Evolutionary conservation across 1,139 yeast species (phyloP).

Genomic region (Sugiyamaella paludigena): DNA sequence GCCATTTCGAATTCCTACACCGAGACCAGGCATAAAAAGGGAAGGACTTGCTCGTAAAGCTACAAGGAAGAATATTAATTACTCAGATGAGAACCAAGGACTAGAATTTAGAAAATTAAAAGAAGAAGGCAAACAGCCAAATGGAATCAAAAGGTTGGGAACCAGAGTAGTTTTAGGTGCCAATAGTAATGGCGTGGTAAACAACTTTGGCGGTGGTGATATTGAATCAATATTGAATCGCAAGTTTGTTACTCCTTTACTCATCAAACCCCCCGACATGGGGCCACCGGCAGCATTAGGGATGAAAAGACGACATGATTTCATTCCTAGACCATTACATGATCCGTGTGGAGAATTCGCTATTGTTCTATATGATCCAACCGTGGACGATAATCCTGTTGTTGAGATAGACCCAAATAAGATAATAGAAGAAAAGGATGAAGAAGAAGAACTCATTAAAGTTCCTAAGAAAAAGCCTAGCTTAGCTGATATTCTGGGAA

Average conservation of each 20-base stretch:
- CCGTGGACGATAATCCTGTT: slow-evolving; percentile 55
- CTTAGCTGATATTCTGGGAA: slow-evolving; percentile 78
- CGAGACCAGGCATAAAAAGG: not conserved
- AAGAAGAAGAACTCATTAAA: slow-evolving; percentile 9
- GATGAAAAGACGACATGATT: slow-evolving; percentile 61
- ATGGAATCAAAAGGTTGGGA: slow-evolving; percentile 15
- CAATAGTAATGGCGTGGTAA: slow-evolving; percentile 17
- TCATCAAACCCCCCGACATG: slow-evolving; percentile 31
- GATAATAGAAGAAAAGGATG: slow-evolving; percentile 16
- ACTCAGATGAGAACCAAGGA: slow-evolving; percentile 15
- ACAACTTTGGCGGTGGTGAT: slow-evolving; percentile 13
- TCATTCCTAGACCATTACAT: slow-evolving; percentile 86
- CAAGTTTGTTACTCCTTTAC: slow-evolving; percentile 41
- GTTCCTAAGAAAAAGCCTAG: slow-evolving; percentile 43
- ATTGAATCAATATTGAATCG: slow-evolving; percentile 28
- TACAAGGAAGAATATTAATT: slow-evolving; percentile 23
- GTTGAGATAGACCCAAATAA: slow-evolving; percentile 19
- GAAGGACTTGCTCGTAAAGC: slow-evolving; percentile 15
- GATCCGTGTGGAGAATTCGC: slow-evolving; percentile 95
- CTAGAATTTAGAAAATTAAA: slow-evolving; percentile 9
- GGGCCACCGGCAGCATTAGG: slow-evolving; percentile 80
- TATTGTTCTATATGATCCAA: slow-evolving; percentile 91
- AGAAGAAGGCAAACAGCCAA: slow-evolving; percentile 13
- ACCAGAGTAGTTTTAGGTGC: slow-evolving; percentile 14
- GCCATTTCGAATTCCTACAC: slow-evolving; percentile 31